These are phyloP conservation scores for Candida gorgasii DNA, from an alignment of 805 yeast genomes.

Conservation along the genomic window DNA sequence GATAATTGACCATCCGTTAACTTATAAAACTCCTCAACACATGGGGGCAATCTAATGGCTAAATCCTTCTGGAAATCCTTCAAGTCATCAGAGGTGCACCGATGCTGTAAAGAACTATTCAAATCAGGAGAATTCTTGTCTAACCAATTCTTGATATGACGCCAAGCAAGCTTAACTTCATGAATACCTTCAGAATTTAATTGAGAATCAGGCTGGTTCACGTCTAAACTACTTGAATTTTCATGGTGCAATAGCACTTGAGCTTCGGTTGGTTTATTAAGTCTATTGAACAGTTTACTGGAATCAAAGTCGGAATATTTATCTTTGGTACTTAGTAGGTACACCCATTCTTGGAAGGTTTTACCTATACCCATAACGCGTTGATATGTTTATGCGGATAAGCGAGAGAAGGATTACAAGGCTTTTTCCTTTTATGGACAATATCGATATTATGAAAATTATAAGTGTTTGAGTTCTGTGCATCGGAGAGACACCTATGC, in stretches of 20 bases:
- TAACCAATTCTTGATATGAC: constrained; percentile 84
- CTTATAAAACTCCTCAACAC: constrained; percentile 76
- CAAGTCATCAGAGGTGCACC: constrained; percentile 79
- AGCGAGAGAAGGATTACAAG: background rate
- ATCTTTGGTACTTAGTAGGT: constrained; percentile 65
- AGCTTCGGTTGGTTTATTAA: constrained; percentile 40
- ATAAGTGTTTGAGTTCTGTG: too few relatives aligned
- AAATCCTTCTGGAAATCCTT: constrained; percentile 82
- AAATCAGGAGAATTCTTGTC: constrained; percentile 77
- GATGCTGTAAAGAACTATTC: constrained; percentile 70
- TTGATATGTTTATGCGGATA: too few relatives aligned
- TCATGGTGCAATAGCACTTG: constrained; percentile 22
- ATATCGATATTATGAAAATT: too few relatives aligned
- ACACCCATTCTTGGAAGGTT: constrained; percentile 57
- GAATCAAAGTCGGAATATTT: constrained; percentile 69
- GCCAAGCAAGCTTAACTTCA: constrained; percentile 80
- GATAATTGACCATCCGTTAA: constrained; percentile 93
- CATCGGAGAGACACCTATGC: too few relatives aligned
- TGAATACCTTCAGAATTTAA: constrained; percentile 61
- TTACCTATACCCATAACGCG: constrained; percentile 24
- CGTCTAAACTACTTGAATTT: constrained; percentile 7
- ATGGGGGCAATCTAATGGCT: constrained; percentile 70
- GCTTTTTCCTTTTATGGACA: too few relatives aligned
- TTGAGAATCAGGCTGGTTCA: constrained; percentile 23
- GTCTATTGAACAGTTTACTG: constrained; percentile 43